Evolutionary conservation across 768 basidiomycete species (phyloP).

Genomic region (Boletus rubroflammeus): DNA sequence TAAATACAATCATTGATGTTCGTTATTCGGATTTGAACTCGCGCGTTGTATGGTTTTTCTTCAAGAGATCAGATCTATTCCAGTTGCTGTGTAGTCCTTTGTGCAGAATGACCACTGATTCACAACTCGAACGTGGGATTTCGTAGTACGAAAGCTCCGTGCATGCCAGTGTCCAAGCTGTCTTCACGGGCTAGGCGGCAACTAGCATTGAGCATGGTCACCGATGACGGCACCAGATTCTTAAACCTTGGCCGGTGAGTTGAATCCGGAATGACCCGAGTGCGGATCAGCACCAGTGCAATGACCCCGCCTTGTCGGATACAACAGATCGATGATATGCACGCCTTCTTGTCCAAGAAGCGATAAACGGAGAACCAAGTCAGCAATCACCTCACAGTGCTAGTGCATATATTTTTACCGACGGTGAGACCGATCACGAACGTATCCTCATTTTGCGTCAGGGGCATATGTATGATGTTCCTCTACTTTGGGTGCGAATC

Average conservation of each 20-base stretch:
- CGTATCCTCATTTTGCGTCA: too few species aligned
- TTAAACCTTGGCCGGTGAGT: constrained; percentile 89
- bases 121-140: background rate
- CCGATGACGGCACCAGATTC: constrained; percentile 73
- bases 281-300: constrained; percentile 39
- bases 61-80: background rate
- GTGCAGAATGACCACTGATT: background rate
- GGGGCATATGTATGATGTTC: too few species aligned
- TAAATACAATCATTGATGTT: background rate
- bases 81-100: background rate
- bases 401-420: too few species aligned
- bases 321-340: background rate
- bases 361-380: too few species aligned
- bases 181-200: too few species aligned
- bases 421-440: too few species aligned
- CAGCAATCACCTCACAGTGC: too few species aligned
- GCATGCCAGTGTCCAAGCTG: background rate
- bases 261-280: constrained; percentile 68
- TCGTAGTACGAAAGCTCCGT: background rate
- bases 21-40: background rate
- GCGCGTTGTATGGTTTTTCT: background rate
- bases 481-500: too few species aligned
- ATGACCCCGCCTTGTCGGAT: constrained; percentile 14
- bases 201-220: constrained; percentile 41
- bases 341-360: background rate